phyloP scores from a whole-genome alignment of 495 filamentous ascomycete genomes.

The Corynascus novoguineensis region DNA sequence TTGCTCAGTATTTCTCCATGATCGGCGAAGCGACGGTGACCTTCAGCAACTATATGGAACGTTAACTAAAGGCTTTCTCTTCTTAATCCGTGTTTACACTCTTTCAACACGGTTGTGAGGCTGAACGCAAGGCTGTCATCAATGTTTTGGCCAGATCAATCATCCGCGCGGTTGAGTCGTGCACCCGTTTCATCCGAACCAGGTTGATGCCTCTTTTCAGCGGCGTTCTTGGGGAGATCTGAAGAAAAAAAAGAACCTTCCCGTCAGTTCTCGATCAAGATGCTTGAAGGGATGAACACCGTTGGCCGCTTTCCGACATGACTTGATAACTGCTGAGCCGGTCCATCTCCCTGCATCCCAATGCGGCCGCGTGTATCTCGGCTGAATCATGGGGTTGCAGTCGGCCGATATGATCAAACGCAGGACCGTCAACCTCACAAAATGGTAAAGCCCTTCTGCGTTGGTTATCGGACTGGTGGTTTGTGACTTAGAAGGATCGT shows the following conservation, averaged over 20 bases:
- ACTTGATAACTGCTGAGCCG: background rate
- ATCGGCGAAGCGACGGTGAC: too few relatives aligned
- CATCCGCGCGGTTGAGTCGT: background rate
- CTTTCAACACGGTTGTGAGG: too few relatives aligned
- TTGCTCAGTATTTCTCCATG: background rate
- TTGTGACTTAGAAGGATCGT: too few relatives aligned
- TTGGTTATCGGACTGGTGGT: background rate
- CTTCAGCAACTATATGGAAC: too few relatives aligned
- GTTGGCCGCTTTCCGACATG: background rate
- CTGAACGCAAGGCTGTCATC: too few relatives aligned
- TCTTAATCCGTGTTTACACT: too few relatives aligned
- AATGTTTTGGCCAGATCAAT: background rate
- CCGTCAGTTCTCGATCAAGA: too few relatives aligned
- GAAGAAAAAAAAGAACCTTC: too few relatives aligned
- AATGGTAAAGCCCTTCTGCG: background rate
- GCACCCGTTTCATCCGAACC: background rate
- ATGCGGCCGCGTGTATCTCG: background rate
- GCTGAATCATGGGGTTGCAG: constrained; percentile 5
- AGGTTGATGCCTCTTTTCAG: constrained; percentile 5
- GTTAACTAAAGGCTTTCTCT: too few relatives aligned
- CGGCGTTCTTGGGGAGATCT: background rate
- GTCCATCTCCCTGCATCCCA: background rate
- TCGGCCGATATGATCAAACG: background rate
- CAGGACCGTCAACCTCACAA: background rate
- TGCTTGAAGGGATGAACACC: background rate